These are phyloP conservation scores for Solanum stenotomum DNA, from an alignment of 257 asterid genomes.

Conservation along the genomic window DNA sequence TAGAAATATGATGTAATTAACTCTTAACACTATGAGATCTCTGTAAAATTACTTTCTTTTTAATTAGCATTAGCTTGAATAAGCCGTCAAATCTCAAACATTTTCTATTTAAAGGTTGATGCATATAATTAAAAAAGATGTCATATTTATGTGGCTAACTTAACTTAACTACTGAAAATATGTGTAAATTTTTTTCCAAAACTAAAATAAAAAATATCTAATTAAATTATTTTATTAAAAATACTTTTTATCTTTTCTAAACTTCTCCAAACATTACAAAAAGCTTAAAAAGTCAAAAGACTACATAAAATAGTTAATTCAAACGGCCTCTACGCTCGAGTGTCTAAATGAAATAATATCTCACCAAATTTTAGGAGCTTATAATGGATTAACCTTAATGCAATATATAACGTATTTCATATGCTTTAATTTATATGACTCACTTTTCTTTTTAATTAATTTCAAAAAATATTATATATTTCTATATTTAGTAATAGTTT, in stretches of 20 bases:
- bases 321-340: neutral
- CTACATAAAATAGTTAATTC: neutral
- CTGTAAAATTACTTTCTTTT: too few relatives aligned
- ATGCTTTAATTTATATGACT: too few relatives aligned
- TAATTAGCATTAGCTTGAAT: neutral
- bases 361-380: too few relatives aligned
- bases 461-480: rapidly evolving
- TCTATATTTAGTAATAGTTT: too few relatives aligned
- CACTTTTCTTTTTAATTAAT: too few relatives aligned
- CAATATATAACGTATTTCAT: too few relatives aligned
- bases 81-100: neutral
- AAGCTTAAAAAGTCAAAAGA: neutral
- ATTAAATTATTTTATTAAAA: neutral
- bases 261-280: too few relatives aligned
- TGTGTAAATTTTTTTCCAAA: neutral
- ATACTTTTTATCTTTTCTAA: too few relatives aligned
- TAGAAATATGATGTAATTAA: too few relatives aligned
- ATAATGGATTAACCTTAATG: too few relatives aligned
- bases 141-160: neutral
- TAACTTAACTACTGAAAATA: neutral
- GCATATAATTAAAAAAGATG: neutral
- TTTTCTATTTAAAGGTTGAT: neutral
- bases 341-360: neutral
- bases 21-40: too few relatives aligned
- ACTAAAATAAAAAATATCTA: neutral